phyloP scores from a whole-genome alignment of 495 filamentous ascomycete genomes.

The Penicillium dipodomyicola region DNA sequence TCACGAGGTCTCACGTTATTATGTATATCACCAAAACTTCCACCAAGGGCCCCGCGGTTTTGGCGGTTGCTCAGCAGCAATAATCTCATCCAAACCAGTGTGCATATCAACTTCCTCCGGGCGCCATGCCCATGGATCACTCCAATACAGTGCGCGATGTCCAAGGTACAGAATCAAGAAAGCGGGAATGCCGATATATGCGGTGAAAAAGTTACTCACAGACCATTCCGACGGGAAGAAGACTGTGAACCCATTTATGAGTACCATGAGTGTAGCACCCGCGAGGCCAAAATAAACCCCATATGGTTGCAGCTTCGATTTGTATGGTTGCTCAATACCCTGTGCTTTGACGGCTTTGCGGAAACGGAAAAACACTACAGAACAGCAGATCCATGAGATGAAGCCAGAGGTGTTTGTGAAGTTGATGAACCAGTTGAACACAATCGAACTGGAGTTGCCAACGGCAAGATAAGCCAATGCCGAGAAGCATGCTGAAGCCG shows the following conservation, averaged over 20 bases:
- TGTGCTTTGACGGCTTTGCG: constrained; percentile 52
- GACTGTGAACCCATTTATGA: constrained; percentile 63
- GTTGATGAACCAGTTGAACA: constrained; percentile 59
- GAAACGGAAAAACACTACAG: constrained; percentile 60
- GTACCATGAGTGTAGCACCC: constrained; percentile 48
- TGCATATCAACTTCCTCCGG: constrained; percentile 56
- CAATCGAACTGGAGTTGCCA: constrained; percentile 32
- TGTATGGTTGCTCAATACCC: constrained; percentile 54
- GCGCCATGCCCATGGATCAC: constrained; percentile 53
- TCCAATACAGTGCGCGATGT: constrained; percentile 45
- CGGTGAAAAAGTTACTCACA: constrained; percentile 54
- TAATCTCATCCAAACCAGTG: constrained; percentile 52
- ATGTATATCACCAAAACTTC: constrained; percentile 21
- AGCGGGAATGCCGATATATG: constrained; percentile 62
- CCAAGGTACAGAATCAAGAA: constrained; percentile 57
- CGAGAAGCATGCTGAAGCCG: constrained; percentile 34
- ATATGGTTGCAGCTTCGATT: constrained; percentile 52
- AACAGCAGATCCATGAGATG: constrained; percentile 61
- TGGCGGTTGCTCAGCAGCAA: constrained; percentile 49
- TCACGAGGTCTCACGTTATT: too few species aligned
- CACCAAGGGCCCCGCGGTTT: constrained; percentile 33
- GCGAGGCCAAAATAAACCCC: constrained; percentile 49
- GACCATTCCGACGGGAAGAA: constrained; percentile 58
- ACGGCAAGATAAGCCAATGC: constrained; percentile 39
- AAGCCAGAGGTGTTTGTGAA: constrained; percentile 59